A percentile compares a stretch with the other conserved stretches of the same genome.
Conservation (phyloP, 1,284 basidiomycete genomes). For the Cryptococcus maquisensis region DNA sequence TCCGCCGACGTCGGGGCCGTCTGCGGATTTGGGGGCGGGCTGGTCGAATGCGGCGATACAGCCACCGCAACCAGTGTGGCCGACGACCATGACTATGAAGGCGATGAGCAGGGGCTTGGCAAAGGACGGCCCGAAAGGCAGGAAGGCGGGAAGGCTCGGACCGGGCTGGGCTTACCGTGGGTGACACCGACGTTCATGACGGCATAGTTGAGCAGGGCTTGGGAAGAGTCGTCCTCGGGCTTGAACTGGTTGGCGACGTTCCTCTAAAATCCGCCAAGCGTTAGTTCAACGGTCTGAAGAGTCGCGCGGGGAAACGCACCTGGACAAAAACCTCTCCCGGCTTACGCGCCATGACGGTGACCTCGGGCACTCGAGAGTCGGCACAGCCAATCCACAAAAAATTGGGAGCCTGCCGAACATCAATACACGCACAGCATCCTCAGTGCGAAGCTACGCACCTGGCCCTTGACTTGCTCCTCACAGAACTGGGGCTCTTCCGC, state of each 20-base stretch:
- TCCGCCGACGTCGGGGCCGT: constrained; percentile 20
- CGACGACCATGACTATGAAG: constrained; percentile 66
- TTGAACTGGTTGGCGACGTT: constrained; percentile 66
- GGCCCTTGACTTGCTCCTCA: constrained; percentile 32
- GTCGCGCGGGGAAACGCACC: constrained; percentile 15
- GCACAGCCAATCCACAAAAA: constrained; percentile 49
- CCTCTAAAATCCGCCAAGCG: constrained; percentile 10
- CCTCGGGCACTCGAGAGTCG: constrained; percentile 48
- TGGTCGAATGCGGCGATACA: constrained; percentile 58
- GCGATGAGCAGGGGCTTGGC: background rate
- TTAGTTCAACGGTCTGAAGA: background rate
- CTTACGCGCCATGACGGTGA: constrained; percentile 39
- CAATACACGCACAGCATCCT: background rate
- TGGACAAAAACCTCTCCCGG: constrained; percentile 69
- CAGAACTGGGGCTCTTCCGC: constrained; percentile 36
- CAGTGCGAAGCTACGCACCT: constrained; percentile 25
- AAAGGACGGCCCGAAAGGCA: background rate
- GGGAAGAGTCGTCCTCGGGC: constrained; percentile 68
- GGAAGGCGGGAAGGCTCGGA: background rate
- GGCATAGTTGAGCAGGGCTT: constrained; percentile 76
- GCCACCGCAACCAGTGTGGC: constrained; percentile 77
- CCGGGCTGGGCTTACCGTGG: constrained; percentile 61
- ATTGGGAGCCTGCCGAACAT: constrained; percentile 28
- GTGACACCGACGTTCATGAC: constrained; percentile 72
- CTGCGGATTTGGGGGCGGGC: constrained; percentile 29